Base-by-base conservation (phyloP, 768 basidiomycete genomes). In the Dacryopinax primogenitus region DNA sequence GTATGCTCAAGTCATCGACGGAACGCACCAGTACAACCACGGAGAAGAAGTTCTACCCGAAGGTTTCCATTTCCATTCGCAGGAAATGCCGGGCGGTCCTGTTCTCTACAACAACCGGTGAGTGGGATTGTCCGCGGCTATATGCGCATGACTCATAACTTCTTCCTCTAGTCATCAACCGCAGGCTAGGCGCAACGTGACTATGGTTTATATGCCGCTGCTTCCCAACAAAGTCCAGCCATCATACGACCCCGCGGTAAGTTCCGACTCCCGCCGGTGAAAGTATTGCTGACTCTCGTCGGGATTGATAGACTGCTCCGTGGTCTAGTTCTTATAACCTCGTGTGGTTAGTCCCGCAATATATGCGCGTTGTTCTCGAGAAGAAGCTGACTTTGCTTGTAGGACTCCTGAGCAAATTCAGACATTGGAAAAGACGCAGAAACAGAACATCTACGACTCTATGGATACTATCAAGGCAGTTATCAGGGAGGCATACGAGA, bases 331-430 rank as follows among this genome's bases (percentile, higher is more conserved):
- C 39, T 1, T 62, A 62, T 33, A 67, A 64, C 39, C 65, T 68
- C 34, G 63, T 63, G 23, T 68, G 51, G 51, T 58, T 28, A 26
- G 51, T 58, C 26, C 6, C 9, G 26, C 15, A 23, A 21, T 58
- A 58, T 32, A 58, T 58, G 51, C 30, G 30, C 26, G 9, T 58
- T 30, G 30, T 28, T 23, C 3, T 6, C 7, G 41, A 18, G 18
- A 18, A 7, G 18, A 18, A 6, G 3, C 41, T 58, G 30, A 58
- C 23, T 4, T 32, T 18, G 30, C 26, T 11, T 58, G 9, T 21
- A 58, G 67, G 67, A 68, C 65, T 9, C 65, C 65, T 21, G 65
- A 68, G n/a, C 67, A 68, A 61, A 65, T 68, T 18, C 62, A 65
- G 30, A 68, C 63, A 34, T 63, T 68, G 47, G 62, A 65, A 3